Conservation (phyloP, 345 rosid genomes). For the Linum usitatissimum region DNA sequence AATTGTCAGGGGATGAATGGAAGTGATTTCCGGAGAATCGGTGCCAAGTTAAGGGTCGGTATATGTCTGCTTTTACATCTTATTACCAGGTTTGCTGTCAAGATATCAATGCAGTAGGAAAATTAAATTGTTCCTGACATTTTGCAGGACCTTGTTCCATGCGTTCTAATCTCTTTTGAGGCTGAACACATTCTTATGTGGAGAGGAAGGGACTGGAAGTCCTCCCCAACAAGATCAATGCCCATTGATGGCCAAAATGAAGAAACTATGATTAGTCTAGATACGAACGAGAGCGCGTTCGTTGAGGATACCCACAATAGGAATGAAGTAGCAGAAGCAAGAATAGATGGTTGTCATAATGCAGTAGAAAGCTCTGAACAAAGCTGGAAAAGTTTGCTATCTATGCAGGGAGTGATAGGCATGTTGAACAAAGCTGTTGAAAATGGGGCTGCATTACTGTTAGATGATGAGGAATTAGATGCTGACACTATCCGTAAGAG, state of each 20-base stretch:
- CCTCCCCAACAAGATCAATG: conserved; percentile 30
- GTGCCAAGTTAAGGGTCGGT: conserved; percentile 83
- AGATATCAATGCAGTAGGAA: not conserved
- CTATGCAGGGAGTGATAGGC: conserved; percentile 30
- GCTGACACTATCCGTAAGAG: conserved; percentile 50
- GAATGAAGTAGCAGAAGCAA: conserved; percentile 14
- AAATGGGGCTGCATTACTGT: conserved; percentile 47
- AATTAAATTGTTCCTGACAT: not conserved
- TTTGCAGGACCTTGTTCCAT: conserved; percentile 75
- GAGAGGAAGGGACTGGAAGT: conserved; percentile 75
- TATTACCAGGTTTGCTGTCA: not conserved
- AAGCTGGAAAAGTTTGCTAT: conserved; percentile 12
- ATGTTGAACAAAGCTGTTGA: conserved; percentile 67
- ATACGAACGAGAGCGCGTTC: conserved; percentile 11
- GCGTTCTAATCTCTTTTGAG: conserved; percentile 75
- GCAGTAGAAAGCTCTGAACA: conserved; percentile 9
- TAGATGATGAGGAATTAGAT: conserved; percentile 38
- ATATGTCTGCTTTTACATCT: conserved; percentile 1
- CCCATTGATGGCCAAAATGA: conserved; percentile 18
- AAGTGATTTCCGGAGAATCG: conserved; percentile 73
- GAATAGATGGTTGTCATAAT: conserved; percentile 6
- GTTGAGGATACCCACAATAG: conserved; percentile 1
- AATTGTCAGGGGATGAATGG: conserved; percentile 68
- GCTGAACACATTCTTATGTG: conserved; percentile 67
- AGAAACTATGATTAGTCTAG: conserved; percentile 12